Evolutionary conservation across 352 stramenopile genomes (phyloP), one percentile per base, ranked within the genome.

Genomic region (Thalassiosira mediterranea): DNA sequence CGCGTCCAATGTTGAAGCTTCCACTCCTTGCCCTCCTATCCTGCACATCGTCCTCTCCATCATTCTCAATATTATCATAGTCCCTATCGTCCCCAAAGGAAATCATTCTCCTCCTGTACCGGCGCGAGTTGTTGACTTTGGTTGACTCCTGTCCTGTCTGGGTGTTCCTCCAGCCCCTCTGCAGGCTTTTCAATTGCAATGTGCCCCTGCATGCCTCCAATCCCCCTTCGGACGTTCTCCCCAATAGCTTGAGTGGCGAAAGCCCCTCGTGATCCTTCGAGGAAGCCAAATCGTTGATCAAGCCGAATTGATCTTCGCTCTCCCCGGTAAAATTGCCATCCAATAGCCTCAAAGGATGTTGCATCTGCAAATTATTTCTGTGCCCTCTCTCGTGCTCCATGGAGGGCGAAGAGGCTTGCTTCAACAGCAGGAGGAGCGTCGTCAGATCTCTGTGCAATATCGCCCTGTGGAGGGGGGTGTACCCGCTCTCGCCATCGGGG

Each of bases 391-490:
- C 17, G 32, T 53, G 2, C 17, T 28, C 42, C 2, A 56, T 71
- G 1, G 56, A 25, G 15, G 53, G 44, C 15, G 54, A 21, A n/a
- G 65, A 72, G 13, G 69, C 54, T 66, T 92, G 80, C 28, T 76
- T 65, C n/a, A 93, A 62, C 2, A 91, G 62, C 0, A 91, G 25
- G n/a, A 93, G 66, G 31, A 91, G 52, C 0, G 57, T 74, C 8
- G 60, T 25, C 51, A 91, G 79, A 74, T 90, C 76, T 28, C 76
- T 53, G 47, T 74, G 28, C 1, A 87, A 44, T 51, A 91, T 86
- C 4, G 85, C 79, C 34, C 52, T 51, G 68, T 93, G 87, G 10
- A 91, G 57, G 2, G 87, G 78, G 17, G 80, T 91, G 40, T 91
- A 93, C 25, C 81, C 77, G 32, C 72, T 86, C 73, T 93, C 87